Base-by-base conservation (phyloP, 1,284 basidiomycete genomes). In the Schizophyllum amplum region DNA sequence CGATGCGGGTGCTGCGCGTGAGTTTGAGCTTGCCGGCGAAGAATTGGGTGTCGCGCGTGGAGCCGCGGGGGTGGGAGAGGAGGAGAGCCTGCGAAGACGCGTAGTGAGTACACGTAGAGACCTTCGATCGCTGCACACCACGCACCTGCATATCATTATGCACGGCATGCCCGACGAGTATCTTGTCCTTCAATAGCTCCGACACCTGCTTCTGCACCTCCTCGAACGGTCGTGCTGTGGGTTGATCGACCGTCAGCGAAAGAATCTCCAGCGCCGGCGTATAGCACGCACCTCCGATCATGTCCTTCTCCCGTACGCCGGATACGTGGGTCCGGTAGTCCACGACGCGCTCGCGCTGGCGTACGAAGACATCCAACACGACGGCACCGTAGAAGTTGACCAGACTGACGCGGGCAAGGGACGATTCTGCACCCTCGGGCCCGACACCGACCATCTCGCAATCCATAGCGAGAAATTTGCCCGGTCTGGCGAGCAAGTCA, bases 361-460 rank as follows among this genome's bases (percentile, higher is more conserved):
- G 75, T 21, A 99, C 96, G 63, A 94, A 96, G 27, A 81, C 87
- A 66, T 99, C 96, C 60, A 96, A 70, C 47, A 90, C 73, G 23
- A 92, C 75, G 5, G 79, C 83, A 0, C 96, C 96, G 65, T 94
- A 78, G 68, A 86, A 97, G 70, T 98, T 97, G 59, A 98, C 94
- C 48, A 98, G 71, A 51, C 90, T 93, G 56, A 98, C 92, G 49
- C 95, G 86, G 1, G 96, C 96, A 1, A 98, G 78, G 0, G 87
- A 87, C 0, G 90, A 94, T 67, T 97, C 80, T 62, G 55, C 81
- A 9, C 93, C 94, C 26, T 88, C 79, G 7, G 84, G 79, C 0
- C 95, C 94, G 5, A 98, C 84, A 1, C 95, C 95, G 3, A 99
- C 96, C 95, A 99, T 98, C 72, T 99, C 95, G 65, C 95, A 98